Evolutionary conservation across 805 yeast species (phyloP), one percentile per base, ranked within the genome.

Genomic region (Kregervanrija fluxuum): DNA sequence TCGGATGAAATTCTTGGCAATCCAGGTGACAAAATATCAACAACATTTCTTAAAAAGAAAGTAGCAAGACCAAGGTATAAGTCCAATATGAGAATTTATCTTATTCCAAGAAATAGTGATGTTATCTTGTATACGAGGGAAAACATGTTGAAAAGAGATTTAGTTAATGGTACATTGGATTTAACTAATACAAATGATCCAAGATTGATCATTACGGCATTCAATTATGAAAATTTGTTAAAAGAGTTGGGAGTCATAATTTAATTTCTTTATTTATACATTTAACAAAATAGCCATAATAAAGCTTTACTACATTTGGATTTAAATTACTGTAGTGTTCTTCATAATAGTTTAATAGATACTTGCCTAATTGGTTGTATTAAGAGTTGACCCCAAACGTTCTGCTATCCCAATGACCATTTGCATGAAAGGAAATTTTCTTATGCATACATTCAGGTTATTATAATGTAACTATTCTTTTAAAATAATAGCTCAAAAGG

Each of bases 1-100:
- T 37, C 45, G 6, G 71, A 67, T 59, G 41, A 31, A 1, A 30
- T 46, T 2, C 41, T 72, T 31, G 77, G 77, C 1, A 56, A 57
- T 30, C 49, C 54, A 2, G 70, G 70, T 22, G 75, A 73, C 40
- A 60, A 65, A 31, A 75, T 79, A 2, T 62, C 70, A 28, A 69
- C 77, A 35, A 60, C 72, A 4, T 79, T 75, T 53, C 60, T 79
- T 41, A 79, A 79, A 57, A 76, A 76, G 47, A 66, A 73, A 17
- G 71, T 78, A 32, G 83, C 83, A 11, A 64, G 82, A 51, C 85
- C 85, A 11, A 59, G 85, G 32, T 79, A 79, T 58, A 79, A 79
- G 54, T 67, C 77, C 5, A 76, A 75, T 50, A 79, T 79, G 85
- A 74, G 77, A 54, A 72, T 79, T n/a, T 79, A 73, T 58, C 51